Evolutionary conservation across 2,329 filamentous ascomycete species (phyloP), one percentile per base, ranked within the genome.

Genomic region (Clonostachys chloroleuca): DNA sequence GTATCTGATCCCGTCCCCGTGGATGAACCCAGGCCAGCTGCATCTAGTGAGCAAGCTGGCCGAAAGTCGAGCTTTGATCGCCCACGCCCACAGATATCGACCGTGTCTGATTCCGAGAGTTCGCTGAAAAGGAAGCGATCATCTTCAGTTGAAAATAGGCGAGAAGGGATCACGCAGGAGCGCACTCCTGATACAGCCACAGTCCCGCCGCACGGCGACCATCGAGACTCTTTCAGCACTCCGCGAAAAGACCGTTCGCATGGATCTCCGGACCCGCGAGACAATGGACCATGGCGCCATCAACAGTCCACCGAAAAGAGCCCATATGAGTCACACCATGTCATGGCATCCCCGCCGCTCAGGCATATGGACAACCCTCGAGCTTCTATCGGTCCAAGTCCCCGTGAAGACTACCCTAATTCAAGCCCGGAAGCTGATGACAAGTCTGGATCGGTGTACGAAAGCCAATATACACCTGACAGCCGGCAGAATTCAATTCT

Each of bases 61-160:
- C 24, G 24, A 30, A 30, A 30, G 44, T 74, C 75, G 12, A 65
- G 65, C 45, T 73, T 74, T 68, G 40, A 49, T 18, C 37, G 37
- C 12, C 44, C 8, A 53, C 36, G 72, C 74, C 55, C 54, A 71
- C 6, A 70, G 76, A 34, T 58, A 61, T n/a, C 12, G 44, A 39
- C n/a, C 24, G 43, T 24, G n/a, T 24, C 42, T 37, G 24, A 17
- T 24, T 10, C 12, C 6, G 77, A 83, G 35, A 60, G 57, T 14
- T 67, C 75, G 16, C 75, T 81, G 56, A 86, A 85, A 65, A 80
- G 83, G 57, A 92, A 90, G 65, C 80, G 87, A 50, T 89, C 87
- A 7, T 69, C 74, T 42, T 88, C 86, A 6, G 63, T 72, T 36
- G 84, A 84, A 47, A 61, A 66, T 46, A 66, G 67, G 53, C 71